Base-by-base conservation (phyloP, 2,329 filamentous ascomycete genomes). In the Aureobasidium subglaciale region DNA sequence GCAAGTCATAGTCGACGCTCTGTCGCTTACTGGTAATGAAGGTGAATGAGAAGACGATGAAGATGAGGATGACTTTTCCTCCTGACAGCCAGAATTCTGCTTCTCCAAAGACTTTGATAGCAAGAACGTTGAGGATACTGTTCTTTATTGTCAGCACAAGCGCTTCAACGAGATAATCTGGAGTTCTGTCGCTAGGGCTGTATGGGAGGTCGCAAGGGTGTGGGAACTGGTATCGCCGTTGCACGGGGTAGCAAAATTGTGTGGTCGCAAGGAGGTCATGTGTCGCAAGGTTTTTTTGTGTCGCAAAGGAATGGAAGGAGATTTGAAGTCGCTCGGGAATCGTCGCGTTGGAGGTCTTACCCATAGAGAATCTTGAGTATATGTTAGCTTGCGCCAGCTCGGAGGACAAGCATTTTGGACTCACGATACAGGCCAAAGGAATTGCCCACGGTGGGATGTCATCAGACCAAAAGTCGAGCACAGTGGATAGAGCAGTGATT, bases 11-110 rank as follows among this genome's bases (percentile, higher is more conserved):
- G n/a, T n/a, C n/a, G n/a, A n/a, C n/a, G n/a, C n/a, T n/a, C n/a
- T n/a, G n/a, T n/a, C n/a, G n/a, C n/a, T 25, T 59, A 37, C 34
- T 61, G 13, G 59, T 60, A 20, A 60, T 46, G 37, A 61, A 61
- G 6, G 60, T 60, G 43, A 62, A 73, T 55, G 40, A 55, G 62
- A 72, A 70, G n/a, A 74, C 62, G 35, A 71, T 68, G 38, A 71
- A 54, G 59, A 74, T 73, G 54, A 73, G 56, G 24, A 73, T 27
- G 48, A 74, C 69, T 58, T 74, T 77, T 61, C 72, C 72, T 25
- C 71, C 72, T 1, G 80, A 79, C 3, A 84, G 73, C 78, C 79
- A 56, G 38, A 56, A 56, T 15, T 63, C 61, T 18, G 65, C 70
- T 59, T 76, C 73, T 27, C 74, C 75, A 46, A 72, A 77, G 1